These are phyloP conservation scores for Physaria fendleri DNA, from an alignment of 345 rosid genomes.

Conservation along the genomic window DNA sequence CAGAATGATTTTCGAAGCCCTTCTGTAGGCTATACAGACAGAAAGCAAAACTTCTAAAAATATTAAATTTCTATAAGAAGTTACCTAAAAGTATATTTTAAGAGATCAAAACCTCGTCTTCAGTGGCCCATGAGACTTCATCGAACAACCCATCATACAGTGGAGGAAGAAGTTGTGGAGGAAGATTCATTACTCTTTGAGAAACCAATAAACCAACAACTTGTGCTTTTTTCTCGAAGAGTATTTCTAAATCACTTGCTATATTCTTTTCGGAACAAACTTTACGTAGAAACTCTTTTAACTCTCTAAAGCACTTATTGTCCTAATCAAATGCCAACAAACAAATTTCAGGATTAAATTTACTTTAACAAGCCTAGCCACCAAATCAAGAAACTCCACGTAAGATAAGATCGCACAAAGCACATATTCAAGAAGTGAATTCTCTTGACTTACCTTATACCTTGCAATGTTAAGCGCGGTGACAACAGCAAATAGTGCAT, in stretches of 20 bases:
- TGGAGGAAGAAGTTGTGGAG: background rate
- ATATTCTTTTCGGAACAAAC: constrained; percentile 40
- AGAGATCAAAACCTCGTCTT: constrained; percentile 82
- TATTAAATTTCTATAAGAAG: constrained; percentile 1
- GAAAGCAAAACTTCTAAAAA: no score
- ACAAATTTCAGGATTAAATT: no score
- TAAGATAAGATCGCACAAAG: no score
- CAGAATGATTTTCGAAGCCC: constrained; percentile 55
- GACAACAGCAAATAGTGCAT: constrained; percentile 46
- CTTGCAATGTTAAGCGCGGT: constrained; percentile 61
- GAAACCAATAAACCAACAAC: constrained; percentile 68
- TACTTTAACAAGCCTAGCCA: background rate
- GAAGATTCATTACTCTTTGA: constrained; percentile 74
- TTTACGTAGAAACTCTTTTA: constrained; percentile 52
- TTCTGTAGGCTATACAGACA: constrained; percentile 60
- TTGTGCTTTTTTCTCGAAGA: constrained; percentile 45
- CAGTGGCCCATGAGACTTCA: constrained; percentile 19
- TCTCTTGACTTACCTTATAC: constrained; percentile 70
- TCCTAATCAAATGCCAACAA: no score
- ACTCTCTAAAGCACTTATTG: constrained; percentile 44
- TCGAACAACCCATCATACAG: background rate
- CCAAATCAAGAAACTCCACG: no score
- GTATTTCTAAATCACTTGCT: constrained; percentile 34
- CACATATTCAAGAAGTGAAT: no score
- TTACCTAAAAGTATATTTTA: background rate